phyloP scores from a whole-genome alignment of 2,329 filamentous ascomycete species.

The Colletotrichum cordylinicola region DNA sequence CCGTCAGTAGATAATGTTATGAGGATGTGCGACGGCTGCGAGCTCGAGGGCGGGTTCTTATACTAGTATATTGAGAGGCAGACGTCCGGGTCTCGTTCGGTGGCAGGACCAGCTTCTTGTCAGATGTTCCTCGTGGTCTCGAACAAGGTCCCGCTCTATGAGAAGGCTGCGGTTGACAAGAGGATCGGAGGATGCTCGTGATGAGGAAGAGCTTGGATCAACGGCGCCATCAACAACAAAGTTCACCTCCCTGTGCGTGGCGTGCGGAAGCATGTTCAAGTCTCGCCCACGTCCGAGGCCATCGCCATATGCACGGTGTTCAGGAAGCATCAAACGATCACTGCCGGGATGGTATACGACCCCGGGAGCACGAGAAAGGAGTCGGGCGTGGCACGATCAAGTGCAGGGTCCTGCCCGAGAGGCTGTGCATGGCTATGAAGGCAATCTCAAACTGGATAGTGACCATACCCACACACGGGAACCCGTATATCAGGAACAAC shows the following conservation, averaged over 20 bases:
- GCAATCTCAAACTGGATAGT: background rate
- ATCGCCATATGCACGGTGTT: too few species aligned
- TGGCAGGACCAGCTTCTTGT: background rate
- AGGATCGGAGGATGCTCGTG: background rate
- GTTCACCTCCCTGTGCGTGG: background rate
- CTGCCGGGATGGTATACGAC: too few species aligned
- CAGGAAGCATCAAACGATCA: too few species aligned
- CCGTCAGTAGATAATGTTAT: too few species aligned
- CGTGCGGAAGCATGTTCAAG: background rate
- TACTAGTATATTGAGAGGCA: too few species aligned
- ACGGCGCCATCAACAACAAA: background rate
- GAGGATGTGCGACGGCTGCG: too few species aligned
- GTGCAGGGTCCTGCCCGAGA: too few species aligned
- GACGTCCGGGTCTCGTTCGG: background rate
- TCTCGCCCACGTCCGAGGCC: too few species aligned
- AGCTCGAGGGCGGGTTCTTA: too few species aligned
- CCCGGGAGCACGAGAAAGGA: too few species aligned
- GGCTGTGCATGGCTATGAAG: background rate
- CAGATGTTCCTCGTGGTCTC: background rate
- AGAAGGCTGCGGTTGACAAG: background rate
- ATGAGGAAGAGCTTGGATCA: background rate
- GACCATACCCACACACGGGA: background rate
- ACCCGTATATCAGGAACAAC: background rate
- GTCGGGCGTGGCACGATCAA: too few species aligned
- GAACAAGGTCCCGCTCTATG: background rate